These are phyloP conservation scores for Metschnikowia orientalis DNA, from an alignment of 805 yeast genomes.

Conservation along the genomic window DNA sequence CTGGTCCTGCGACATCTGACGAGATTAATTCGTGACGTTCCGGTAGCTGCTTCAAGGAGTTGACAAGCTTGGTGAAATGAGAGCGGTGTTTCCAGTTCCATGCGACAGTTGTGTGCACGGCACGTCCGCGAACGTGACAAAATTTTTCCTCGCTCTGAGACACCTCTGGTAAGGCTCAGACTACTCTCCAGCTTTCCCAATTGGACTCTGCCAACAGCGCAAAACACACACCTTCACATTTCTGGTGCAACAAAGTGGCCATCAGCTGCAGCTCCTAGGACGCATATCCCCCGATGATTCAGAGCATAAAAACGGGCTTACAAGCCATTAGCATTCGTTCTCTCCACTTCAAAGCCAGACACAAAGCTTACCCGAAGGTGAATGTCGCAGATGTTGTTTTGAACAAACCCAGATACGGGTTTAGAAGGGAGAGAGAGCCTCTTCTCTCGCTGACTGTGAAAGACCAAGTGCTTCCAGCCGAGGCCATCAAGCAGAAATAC, in stretches of 20 bases:
- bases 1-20: constrained; percentile 19
- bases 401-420: constrained; percentile 36
- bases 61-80: constrained; percentile 3
- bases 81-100: constrained; percentile 2
- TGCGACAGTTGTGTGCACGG: constrained; percentile 6
- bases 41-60: constrained; percentile 3
- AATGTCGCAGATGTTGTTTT: constrained; percentile 36
- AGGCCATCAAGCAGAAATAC: constrained; percentile 32
- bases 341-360: constrained; percentile 29
- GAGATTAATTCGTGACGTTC: constrained; percentile 5
- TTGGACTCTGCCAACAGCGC: too few relatives aligned
- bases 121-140: constrained; percentile 11
- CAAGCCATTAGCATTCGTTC: constrained; percentile 8
- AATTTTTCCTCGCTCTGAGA: constrained; percentile 7
- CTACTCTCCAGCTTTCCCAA: too few relatives aligned
- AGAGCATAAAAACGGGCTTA: constrained; percentile 4
- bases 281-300: constrained; percentile 2
- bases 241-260: too few relatives aligned
- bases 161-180: too few relatives aligned
- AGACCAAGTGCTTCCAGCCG: constrained; percentile 39
- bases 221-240: too few relatives aligned
- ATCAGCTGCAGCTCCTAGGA: too few relatives aligned
- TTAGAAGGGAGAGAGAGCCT: constrained; percentile 36
- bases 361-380: constrained; percentile 36
- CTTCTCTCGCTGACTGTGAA: constrained; percentile 36